Percentiles rank a stretch among this genome's conserved stretches.
phyloP scores from a whole-genome alignment of 164 flowering plant genomes.

The Echeveria elegans region DNA sequence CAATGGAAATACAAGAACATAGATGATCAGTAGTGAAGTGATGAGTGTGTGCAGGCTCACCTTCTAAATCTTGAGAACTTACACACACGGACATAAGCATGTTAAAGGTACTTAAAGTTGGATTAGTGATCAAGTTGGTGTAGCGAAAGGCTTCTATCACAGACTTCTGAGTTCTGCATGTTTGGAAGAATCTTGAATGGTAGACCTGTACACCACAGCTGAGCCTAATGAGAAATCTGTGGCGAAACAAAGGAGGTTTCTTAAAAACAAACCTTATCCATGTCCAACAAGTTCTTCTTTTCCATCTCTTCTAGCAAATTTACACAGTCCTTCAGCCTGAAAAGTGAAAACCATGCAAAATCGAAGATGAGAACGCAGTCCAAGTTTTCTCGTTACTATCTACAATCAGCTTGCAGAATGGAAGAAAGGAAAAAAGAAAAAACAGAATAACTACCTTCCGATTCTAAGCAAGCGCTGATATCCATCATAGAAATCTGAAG shows the following conservation, averaged over 20 bases:
- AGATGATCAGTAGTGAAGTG: background rate
- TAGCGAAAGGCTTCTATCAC: constrained; percentile 77
- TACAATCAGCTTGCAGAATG: background rate
- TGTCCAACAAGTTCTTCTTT: constrained; percentile 52
- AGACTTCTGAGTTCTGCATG: constrained; percentile 65
- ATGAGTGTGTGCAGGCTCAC: constrained; percentile 26
- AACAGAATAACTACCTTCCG: constrained; percentile 46
- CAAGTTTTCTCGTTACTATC: background rate
- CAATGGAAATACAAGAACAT: background rate
- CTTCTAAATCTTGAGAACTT: constrained; percentile 70
- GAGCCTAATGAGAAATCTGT: background rate
- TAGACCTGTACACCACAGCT: constrained; percentile 41
- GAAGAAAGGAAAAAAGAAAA: background rate
- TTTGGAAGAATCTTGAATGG: constrained; percentile 56
- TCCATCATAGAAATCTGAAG: constrained; percentile 23
- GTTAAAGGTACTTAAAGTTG: constrained; percentile 87
- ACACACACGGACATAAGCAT: constrained; percentile 95
- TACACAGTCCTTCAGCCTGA: constrained; percentile 65
- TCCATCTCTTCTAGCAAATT: constrained; percentile 73
- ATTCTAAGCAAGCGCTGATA: constrained; percentile 52
- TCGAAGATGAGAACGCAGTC: constrained; percentile 5
- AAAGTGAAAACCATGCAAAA: constrained; percentile 25
- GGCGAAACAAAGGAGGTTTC: background rate
- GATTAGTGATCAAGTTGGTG: constrained; percentile 52
- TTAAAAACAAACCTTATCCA: constrained; percentile 47